phyloP scores from a whole-genome alignment of 2,329 filamentous ascomycete genomes.

The Tolypocladium capitatum region DNA sequence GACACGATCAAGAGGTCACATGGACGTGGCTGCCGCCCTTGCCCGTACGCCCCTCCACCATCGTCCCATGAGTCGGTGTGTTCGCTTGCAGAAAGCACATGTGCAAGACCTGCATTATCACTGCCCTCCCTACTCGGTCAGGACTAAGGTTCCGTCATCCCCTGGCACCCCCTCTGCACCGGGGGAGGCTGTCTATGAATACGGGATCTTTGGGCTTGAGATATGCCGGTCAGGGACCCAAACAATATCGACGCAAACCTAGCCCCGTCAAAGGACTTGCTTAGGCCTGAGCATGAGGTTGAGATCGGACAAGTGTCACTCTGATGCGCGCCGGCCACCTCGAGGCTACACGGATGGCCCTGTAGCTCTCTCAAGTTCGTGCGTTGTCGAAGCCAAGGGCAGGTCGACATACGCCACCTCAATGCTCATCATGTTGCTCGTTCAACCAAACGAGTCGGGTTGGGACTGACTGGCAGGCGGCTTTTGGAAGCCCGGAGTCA shows the following conservation, averaged over 20 bases:
- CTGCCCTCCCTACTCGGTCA: not conserved
- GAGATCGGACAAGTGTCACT: no score
- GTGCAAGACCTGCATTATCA: not conserved
- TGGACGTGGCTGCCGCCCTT: not conserved
- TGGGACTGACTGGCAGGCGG: no score
- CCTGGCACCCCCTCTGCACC: not conserved
- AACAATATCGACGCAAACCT: not conserved
- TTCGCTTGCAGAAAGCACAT: not conserved
- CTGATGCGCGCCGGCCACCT: no score
- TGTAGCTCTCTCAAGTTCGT: not conserved
- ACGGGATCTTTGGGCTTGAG: not conserved
- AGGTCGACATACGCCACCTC: not conserved
- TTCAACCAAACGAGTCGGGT: not conserved
- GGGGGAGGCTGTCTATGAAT: not conserved
- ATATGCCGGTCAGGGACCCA: not conserved
- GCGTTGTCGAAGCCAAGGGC: not conserved
- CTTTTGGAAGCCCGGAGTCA: not conserved
- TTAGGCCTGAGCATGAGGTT: no score
- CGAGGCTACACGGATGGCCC: not conserved
- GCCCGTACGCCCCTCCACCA: not conserved
- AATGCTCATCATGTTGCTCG: not conserved
- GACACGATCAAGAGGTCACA: not conserved
- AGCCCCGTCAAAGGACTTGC: not conserved
- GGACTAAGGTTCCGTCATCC: not conserved
- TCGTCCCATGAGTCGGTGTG: not conserved